These are phyloP conservation scores for Auricularia sp. DNA, from an alignment of 768 basidiomycete genomes.

Conservation along the genomic window DNA sequence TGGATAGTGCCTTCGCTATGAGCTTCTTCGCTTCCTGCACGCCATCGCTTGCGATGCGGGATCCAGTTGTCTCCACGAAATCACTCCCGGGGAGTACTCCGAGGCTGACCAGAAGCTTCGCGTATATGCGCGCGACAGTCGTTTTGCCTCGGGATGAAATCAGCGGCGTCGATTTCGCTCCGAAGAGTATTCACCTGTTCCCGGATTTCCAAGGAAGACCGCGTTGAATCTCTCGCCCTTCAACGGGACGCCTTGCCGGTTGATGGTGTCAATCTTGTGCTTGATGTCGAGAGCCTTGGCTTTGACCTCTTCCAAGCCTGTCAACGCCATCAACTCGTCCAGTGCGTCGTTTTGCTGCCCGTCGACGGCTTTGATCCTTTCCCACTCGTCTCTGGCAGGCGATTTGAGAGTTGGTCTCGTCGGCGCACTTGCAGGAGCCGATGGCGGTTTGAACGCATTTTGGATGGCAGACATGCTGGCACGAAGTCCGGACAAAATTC, in stretches of 20 bases:
- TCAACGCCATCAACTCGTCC: conserved; percentile 60
- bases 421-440: too few species aligned
- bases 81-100: conserved; percentile 39
- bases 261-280: conserved; percentile 32
- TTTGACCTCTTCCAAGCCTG: conserved; percentile 59
- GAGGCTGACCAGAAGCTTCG: conserved; percentile 48
- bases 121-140: conserved; percentile 55
- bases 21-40: conserved; percentile 40
- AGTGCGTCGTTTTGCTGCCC: conserved; percentile 38
- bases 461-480: background rate
- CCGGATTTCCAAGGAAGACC: conserved; percentile 58
- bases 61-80: conserved; percentile 56
- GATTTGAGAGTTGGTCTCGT: conserved; percentile 17
- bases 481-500: background rate
- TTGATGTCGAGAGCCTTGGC: conserved; percentile 46
- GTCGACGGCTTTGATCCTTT: conserved; percentile 43
- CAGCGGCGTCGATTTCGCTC: background rate
- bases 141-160: conserved; percentile 44
- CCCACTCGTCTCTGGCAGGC: conserved; percentile 34
- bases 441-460: too few species aligned
- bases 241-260: conserved; percentile 43
- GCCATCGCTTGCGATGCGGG: conserved; percentile 47
- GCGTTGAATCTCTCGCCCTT: conserved; percentile 52
- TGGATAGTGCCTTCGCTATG: conserved; percentile 34
- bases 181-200: conserved; percentile 43